phyloP scores from a whole-genome alignment of 2,329 filamentous ascomycete genomes.

The Fusarium gaditjirri region DNA sequence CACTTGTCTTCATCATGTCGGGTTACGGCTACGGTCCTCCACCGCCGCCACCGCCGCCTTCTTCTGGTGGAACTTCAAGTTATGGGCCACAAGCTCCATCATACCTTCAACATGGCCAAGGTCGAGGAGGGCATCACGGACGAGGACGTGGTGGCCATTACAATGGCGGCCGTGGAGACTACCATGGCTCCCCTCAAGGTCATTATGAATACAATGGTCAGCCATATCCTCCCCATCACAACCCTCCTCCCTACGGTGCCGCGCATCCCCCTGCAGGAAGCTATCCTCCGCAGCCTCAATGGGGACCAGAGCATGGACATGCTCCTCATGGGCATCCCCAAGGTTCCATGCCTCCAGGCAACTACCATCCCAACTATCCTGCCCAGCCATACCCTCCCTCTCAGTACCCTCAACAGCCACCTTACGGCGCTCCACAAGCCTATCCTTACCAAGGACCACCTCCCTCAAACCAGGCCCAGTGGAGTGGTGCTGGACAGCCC shows the following conservation, averaged over 20 bases:
- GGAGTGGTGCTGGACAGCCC: conserved; percentile 49
- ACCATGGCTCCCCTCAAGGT: conserved; percentile 51
- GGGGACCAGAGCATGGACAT: conserved; percentile 53
- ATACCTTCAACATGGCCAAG: conserved; percentile 52
- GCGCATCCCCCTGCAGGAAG: conserved; percentile 51
- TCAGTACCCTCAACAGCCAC: conserved; percentile 57
- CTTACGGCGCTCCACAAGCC: conserved; percentile 55
- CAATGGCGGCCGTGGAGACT: conserved; percentile 53
- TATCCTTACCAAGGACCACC: conserved; percentile 53
- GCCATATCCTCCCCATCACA: conserved; percentile 49
- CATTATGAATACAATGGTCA: conserved; percentile 59
- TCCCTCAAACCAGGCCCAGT: conserved; percentile 50
- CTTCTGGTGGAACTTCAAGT: conserved; percentile 46
- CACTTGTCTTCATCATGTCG: conserved; percentile 51
- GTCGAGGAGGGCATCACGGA: conserved; percentile 51
- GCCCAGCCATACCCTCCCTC: conserved; percentile 61
- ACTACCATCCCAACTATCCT: conserved; percentile 69
- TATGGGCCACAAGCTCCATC: conserved; percentile 54
- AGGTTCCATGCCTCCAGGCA: conserved; percentile 61
- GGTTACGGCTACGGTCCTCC: conserved; percentile 66
- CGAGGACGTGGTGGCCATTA: conserved; percentile 56
- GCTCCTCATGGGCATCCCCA: conserved; percentile 59
- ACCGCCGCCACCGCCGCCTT: conserved; percentile 58
- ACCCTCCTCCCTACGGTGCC: conserved; percentile 45
- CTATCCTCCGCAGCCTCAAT: conserved; percentile 56